A percentile compares a stretch with the other conserved stretches of the same genome.
phyloP scores from a whole-genome alignment of 139 green algal species.

The Limnomonas spitsbergensis region DNA sequence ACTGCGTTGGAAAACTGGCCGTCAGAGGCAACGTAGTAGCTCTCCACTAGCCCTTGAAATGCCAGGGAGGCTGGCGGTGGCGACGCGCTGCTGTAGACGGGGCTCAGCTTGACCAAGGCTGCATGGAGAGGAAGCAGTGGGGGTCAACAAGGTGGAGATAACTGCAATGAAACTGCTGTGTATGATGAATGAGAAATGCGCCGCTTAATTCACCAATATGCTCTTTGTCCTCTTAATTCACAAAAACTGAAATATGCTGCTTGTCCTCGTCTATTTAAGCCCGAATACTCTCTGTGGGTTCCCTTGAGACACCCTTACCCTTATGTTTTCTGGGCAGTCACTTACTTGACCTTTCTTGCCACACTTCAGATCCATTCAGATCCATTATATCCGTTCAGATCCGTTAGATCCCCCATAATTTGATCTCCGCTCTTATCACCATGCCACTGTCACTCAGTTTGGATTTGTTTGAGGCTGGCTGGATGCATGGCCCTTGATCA shows the following conservation, averaged over 20 bases:
- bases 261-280: too few species aligned
- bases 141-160: background rate
- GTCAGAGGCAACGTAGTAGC: background rate
- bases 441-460: too few species aligned
- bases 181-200: background rate
- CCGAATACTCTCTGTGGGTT: too few species aligned
- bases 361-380: background rate
- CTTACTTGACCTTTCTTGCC: too few species aligned
- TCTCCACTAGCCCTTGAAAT: conserved; percentile 7
- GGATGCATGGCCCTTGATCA: background rate
- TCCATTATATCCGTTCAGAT: background rate
- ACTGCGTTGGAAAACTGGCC: background rate
- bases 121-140: background rate
- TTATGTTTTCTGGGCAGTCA: too few species aligned
- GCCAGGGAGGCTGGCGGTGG: background rate
- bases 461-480: too few species aligned
- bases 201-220: too few species aligned
- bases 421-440: too few species aligned
- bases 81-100: background rate
- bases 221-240: too few species aligned
- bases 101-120: background rate
- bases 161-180: background rate
- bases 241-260: too few species aligned
- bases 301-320: too few species aligned
- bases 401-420: too few species aligned